Percentiles rank a stretch among this genome's conserved stretches.
These are phyloP conservation scores for Colletotrichum coccodes DNA, from an alignment of 2,329 filamentous ascomycete genomes.

Conservation along the genomic window DNA sequence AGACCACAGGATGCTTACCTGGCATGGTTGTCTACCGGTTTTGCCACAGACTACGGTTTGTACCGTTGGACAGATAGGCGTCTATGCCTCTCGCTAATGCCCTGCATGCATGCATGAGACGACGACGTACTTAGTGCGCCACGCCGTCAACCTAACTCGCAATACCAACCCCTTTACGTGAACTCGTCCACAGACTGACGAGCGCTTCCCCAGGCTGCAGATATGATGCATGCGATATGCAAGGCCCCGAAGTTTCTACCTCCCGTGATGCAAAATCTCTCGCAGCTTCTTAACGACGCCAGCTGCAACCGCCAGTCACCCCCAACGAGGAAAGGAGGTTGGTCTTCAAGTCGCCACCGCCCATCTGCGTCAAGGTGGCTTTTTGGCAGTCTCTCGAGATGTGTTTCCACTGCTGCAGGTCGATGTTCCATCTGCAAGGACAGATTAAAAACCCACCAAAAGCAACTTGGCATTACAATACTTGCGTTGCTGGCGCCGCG, in stretches of 20 bases:
- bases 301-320: too few species aligned
- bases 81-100: constrained; percentile 3
- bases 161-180: not conserved
- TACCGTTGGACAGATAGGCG: not conserved
- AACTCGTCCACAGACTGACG: not conserved
- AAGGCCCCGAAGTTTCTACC: not conserved
- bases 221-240: not conserved
- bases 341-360: not conserved
- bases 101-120: constrained; percentile 16
- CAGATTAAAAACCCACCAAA: not conserved
- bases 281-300: too few species aligned
- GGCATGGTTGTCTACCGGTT: not conserved
- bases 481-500: not conserved
- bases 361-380: not conserved
- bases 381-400: not conserved
- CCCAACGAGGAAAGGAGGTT: not conserved
- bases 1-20: not conserved
- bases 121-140: not conserved
- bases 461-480: not conserved
- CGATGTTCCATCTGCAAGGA: constrained; percentile 6
- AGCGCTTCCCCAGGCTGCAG: not conserved
- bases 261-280: not conserved
- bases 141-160: constrained; percentile 9
- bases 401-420: constrained; percentile 18
- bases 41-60: not conserved